Percentiles rank a stretch among this genome's conserved stretches.
Conservation (phyloP, 768 basidiomycete genomes). For the Lentinula edodes region DNA sequence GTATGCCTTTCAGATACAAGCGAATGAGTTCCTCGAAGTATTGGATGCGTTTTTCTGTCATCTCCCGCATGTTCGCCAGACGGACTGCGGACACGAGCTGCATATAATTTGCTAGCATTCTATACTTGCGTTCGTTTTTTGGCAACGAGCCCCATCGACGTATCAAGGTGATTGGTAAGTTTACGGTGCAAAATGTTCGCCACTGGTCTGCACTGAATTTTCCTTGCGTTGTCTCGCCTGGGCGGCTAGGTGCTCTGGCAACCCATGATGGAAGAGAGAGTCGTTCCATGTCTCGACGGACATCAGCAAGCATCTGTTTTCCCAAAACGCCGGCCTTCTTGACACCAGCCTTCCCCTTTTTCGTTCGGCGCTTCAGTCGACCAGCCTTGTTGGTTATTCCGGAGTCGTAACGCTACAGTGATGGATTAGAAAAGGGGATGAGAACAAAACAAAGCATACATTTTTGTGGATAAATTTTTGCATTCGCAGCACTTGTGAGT, state of each 20-base stretch:
- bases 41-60: constrained; percentile 15
- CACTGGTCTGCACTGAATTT: constrained; percentile 20
- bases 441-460: too few species aligned
- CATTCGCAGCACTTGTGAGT: too few species aligned
- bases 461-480: too few species aligned
- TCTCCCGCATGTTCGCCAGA: constrained; percentile 18
- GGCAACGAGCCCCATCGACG: constrained; percentile 25
- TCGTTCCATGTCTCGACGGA: constrained; percentile 16
- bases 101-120: constrained; percentile 26
- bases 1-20: constrained; percentile 24
- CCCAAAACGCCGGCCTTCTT: constrained; percentile 7
- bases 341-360: neutral
- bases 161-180: too few species aligned
- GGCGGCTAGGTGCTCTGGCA: constrained; percentile 14
- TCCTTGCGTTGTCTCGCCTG: constrained; percentile 13
- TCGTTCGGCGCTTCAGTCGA: neutral
- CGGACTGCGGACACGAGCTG: constrained; percentile 27
- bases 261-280: constrained; percentile 22
- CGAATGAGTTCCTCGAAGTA: constrained; percentile 22
- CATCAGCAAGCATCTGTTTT: constrained; percentile 9
- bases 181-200: constrained; percentile 24
- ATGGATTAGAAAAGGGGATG: too few species aligned
- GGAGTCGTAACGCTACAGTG: neutral
- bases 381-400: neutral
- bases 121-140: constrained; percentile 5